Evolutionary conservation across 2,329 filamentous ascomycete species (phyloP).

Genomic region (Xylaria sp.): DNA sequence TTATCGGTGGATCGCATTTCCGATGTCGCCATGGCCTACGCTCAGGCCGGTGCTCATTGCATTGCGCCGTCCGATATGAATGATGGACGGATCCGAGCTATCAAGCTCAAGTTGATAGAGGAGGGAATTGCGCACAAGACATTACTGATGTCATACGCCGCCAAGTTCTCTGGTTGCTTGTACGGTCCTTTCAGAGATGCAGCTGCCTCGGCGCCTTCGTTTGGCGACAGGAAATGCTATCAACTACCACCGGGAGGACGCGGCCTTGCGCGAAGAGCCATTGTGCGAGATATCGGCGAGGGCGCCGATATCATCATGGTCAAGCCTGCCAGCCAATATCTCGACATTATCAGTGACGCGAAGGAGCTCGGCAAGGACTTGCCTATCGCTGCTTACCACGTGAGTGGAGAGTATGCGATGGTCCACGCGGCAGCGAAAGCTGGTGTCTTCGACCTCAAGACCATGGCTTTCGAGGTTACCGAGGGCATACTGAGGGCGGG

Average conservation of each 20-base stretch:
- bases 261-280: slow-evolving; percentile 87
- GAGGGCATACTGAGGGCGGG: slow-evolving; percentile 92
- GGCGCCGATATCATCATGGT: slow-evolving; percentile 99
- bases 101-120: slow-evolving; percentile 97
- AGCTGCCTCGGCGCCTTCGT: slow-evolving; percentile 85
- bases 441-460: slow-evolving; percentile 91
- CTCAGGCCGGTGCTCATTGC: slow-evolving; percentile 92
- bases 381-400: slow-evolving; percentile 94
- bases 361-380: slow-evolving; percentile 92
- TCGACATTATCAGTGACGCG: slow-evolving; percentile 97
- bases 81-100: slow-evolving; percentile 93
- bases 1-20: slow-evolving; percentile 93
- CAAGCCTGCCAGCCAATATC: slow-evolving; percentile 92
- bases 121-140: slow-evolving; percentile 89
- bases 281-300: slow-evolving; percentile 85
- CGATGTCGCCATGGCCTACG: slow-evolving; percentile 97
- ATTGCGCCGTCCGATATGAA: slow-evolving; percentile 99
- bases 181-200: slow-evolving; percentile 98
- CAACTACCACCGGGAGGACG: slow-evolving; percentile 92
- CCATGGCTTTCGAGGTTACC: slow-evolving; percentile 92
- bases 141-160: slow-evolving; percentile 95
- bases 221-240: slow-evolving; percentile 95
- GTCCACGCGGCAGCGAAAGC: slow-evolving; percentile 95
- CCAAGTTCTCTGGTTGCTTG: slow-evolving; percentile 94
- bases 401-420: slow-evolving; percentile 97